Percentiles rank a stretch among this genome's conserved stretches.
Conservation (phyloP, 495 filamentous ascomycete species). For the Neurospora intermedia region DNA sequence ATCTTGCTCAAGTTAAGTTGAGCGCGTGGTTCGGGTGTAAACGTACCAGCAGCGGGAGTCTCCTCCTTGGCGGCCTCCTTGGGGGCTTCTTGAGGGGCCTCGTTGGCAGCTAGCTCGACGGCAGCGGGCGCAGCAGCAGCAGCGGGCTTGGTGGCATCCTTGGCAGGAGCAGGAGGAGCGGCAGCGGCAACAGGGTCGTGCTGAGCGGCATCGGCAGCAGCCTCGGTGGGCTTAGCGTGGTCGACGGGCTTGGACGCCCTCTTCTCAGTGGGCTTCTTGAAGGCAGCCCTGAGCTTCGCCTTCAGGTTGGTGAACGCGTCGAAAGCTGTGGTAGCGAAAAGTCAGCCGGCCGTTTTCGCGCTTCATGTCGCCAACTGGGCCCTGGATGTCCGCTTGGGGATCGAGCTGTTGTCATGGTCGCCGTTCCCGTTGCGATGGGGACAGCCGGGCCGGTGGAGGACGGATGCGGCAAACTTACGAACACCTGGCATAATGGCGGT, state of each 20-base stretch:
- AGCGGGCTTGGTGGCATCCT: constrained; percentile 1
- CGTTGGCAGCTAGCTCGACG: background rate
- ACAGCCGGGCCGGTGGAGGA: background rate
- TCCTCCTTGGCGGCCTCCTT: background rate
- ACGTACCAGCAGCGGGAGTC: background rate
- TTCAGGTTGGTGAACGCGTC: constrained; percentile 23
- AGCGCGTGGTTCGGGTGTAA: background rate
- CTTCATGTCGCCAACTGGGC: background rate
- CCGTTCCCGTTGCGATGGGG: background rate
- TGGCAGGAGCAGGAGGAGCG: constrained; percentile 4
- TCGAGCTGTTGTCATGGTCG: background rate
- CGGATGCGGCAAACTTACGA: constrained; percentile 6
- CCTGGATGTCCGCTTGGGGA: background rate
- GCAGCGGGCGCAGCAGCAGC: background rate
- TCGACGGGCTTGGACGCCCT: constrained; percentile 6
- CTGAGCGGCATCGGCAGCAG: constrained; percentile 2
- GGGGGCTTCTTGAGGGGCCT: background rate
- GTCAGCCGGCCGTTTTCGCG: background rate
- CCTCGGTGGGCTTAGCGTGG: constrained; percentile 5
- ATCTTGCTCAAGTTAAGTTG: background rate
- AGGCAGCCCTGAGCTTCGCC: constrained; percentile 26
- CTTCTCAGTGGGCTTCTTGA: constrained; percentile 21
- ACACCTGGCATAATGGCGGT: constrained; percentile 11
- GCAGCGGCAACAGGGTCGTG: constrained; percentile 1
- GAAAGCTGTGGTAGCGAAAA: constrained; percentile 10